Conservation (phyloP, 192 early-diverging fungal genomes). For the Umbelopsis ramanniana region DNA sequence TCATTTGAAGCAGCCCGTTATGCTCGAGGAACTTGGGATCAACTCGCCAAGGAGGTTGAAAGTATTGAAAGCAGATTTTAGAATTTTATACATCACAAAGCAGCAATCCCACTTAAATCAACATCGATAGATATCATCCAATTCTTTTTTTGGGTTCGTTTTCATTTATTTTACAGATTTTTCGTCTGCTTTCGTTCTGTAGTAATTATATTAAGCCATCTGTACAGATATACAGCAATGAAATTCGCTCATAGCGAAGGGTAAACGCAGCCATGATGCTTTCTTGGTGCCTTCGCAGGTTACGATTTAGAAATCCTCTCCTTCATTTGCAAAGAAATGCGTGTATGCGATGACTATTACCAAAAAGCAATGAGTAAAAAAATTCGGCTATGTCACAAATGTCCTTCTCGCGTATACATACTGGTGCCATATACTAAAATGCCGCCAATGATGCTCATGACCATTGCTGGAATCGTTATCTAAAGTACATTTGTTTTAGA, state of each 20-base stretch:
- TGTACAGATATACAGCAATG: constrained; percentile 2
- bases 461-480: constrained; percentile 86
- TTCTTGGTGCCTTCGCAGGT: not conserved
- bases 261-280: not conserved
- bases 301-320: constrained; percentile 56
- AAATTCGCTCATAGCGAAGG: not conserved
- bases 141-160: not conserved
- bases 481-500: constrained; percentile 28
- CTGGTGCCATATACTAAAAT: constrained; percentile 93
- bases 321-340: constrained; percentile 56
- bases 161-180: not conserved
- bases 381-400: not conserved
- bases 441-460: constrained; percentile 90
- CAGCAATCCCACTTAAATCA: not conserved
- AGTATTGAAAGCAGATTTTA: not conserved
- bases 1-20: not conserved
- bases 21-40: not conserved
- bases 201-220: constrained; percentile 5
- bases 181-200: not conserved
- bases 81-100: not conserved
- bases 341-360: constrained; percentile 59
- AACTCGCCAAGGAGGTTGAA: not conserved
- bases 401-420: constrained; percentile 29
- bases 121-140: too few relatives aligned
- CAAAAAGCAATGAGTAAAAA: constrained; percentile 7